A percentile compares a stretch with the other conserved stretches of the same genome.
phyloP scores from a whole-genome alignment of 345 rosid genomes.

The Eucalyptus paniculata region DNA sequence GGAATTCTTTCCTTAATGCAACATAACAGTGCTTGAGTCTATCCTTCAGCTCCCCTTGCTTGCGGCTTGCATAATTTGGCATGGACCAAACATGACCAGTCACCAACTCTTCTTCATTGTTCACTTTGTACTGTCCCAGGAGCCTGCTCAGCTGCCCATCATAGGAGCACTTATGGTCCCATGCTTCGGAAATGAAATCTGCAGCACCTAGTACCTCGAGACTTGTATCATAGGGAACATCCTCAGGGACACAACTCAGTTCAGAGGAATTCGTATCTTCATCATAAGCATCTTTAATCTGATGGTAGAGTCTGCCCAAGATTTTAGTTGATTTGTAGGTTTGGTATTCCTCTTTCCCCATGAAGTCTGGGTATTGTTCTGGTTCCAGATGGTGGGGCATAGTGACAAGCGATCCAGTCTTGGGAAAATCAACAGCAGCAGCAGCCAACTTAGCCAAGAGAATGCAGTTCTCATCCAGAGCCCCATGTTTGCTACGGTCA shows the following conservation, averaged over 20 bases:
- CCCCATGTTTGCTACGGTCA: conserved; percentile 58
- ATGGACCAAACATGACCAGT: conserved; percentile 95
- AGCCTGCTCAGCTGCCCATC: conserved; percentile 67
- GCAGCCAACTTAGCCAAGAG: conserved; percentile 78
- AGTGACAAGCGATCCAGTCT: conserved; percentile 65
- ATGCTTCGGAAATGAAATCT: conserved; percentile 52
- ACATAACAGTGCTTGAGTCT: conserved; percentile 59
- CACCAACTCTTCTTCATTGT: conserved; percentile 83
- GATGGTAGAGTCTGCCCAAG: conserved; percentile 68
- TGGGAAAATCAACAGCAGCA: conserved; percentile 86
- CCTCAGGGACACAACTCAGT: conserved; percentile 12
- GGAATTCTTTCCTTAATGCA: conserved; percentile 56
- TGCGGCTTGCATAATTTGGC: conserved; percentile 55
- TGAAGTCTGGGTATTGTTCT: conserved; percentile 74
- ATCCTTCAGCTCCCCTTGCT: conserved; percentile 70
- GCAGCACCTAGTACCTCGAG: conserved; percentile 48
- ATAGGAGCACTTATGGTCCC: conserved; percentile 65
- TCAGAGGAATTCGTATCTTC: conserved; percentile 27
- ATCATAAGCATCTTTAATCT: conserved; percentile 42
- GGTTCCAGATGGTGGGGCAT: conserved; percentile 68
- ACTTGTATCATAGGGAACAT: conserved; percentile 47
- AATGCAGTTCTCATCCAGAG: conserved; percentile 57
- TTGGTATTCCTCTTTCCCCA: conserved; percentile 69
- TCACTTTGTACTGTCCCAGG: conserved; percentile 69
- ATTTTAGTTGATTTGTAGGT: conserved; percentile 67